Percentiles rank a stretch among this genome's conserved stretches.
phyloP scores from a whole-genome alignment of 2,329 filamentous ascomycete species.

The Cladophialophora yegresii region DNA sequence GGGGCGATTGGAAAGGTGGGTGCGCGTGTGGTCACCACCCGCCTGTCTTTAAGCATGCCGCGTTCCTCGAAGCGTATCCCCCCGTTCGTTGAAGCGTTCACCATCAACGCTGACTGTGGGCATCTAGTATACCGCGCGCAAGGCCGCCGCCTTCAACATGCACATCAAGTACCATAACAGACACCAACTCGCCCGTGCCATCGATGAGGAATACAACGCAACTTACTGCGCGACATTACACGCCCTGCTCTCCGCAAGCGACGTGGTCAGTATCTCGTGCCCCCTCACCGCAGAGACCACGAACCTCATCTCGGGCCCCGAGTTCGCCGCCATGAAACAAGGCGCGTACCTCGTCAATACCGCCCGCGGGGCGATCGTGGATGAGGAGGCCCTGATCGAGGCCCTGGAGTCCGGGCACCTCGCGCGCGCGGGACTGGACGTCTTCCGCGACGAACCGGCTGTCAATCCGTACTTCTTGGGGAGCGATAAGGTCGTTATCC shows the following conservation, averaged over 20 bases:
- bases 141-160: constrained; percentile 76
- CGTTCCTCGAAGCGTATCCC: background rate
- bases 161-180: constrained; percentile 74
- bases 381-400: constrained; percentile 52
- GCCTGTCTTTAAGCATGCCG: too few species aligned
- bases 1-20: constrained; percentile 49
- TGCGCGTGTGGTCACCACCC: too few species aligned
- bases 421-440: constrained; percentile 53
- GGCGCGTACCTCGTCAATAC: constrained; percentile 56
- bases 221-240: constrained; percentile 35
- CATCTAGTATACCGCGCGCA: constrained; percentile 45
- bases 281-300: constrained; percentile 18
- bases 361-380: constrained; percentile 53
- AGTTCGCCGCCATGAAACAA: constrained; percentile 53
- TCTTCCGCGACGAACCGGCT: constrained; percentile 50
- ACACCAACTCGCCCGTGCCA: constrained; percentile 58
- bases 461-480: constrained; percentile 46
- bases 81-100: too few species aligned
- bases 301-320: constrained; percentile 39
- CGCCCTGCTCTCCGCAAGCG: constrained; percentile 39
- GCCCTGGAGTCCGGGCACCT: constrained; percentile 54
- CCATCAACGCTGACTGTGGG: too few species aligned
- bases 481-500: constrained; percentile 48
- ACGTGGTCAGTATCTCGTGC: constrained; percentile 36
- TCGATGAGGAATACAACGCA: constrained; percentile 43